Evolutionary conservation across 2,329 filamentous ascomycete species (phyloP).

Genomic region (Aspergillus tubingensis): DNA sequence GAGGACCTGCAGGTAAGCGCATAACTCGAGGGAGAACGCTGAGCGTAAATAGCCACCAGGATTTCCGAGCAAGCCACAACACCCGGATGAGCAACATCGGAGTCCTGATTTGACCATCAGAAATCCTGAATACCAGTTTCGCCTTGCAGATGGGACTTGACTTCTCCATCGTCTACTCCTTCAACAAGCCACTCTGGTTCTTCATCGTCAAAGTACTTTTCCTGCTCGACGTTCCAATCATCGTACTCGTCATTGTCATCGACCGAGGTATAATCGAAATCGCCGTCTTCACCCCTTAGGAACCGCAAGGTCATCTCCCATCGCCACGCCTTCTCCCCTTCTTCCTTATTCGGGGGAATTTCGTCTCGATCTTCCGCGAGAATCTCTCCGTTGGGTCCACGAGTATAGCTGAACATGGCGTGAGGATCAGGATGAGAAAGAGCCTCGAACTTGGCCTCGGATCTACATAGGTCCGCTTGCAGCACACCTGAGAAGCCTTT

Average conservation of each 20-base stretch:
- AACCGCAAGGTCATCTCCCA: slow-evolving; percentile 75
- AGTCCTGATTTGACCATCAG: slow-evolving; percentile 65
- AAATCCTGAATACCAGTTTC: slow-evolving; percentile 75
- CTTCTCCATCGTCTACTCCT: slow-evolving; percentile 40
- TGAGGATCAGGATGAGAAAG: slow-evolving; percentile 57
- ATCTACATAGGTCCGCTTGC: slow-evolving; percentile 73
- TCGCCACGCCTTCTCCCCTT: slow-evolving; percentile 69
- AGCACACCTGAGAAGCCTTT: slow-evolving; percentile 80
- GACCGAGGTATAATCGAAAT: slow-evolving; percentile 74
- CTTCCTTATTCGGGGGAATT: slow-evolving; percentile 60
- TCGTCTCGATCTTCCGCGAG: slow-evolving; percentile 61
- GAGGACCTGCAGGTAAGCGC: background rate
- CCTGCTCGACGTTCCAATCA: slow-evolving; percentile 64
- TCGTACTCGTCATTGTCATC: slow-evolving; percentile 75
- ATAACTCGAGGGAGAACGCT: background rate
- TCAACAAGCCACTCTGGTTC: slow-evolving; percentile 66
- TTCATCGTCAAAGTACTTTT: slow-evolving; percentile 79
- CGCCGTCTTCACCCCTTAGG: slow-evolving; percentile 70
- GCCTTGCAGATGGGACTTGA: slow-evolving; percentile 43
- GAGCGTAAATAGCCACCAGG: background rate
- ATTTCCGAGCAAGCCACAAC: background rate
- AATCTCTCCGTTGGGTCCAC: slow-evolving; percentile 58
- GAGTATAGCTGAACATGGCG: slow-evolving; percentile 52
- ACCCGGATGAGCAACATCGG: slow-evolving; percentile 39
- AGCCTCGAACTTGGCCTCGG: slow-evolving; percentile 72